phyloP scores from a whole-genome alignment of 176 grass and related monocot genomes.

The Stipa capillata region DNA sequence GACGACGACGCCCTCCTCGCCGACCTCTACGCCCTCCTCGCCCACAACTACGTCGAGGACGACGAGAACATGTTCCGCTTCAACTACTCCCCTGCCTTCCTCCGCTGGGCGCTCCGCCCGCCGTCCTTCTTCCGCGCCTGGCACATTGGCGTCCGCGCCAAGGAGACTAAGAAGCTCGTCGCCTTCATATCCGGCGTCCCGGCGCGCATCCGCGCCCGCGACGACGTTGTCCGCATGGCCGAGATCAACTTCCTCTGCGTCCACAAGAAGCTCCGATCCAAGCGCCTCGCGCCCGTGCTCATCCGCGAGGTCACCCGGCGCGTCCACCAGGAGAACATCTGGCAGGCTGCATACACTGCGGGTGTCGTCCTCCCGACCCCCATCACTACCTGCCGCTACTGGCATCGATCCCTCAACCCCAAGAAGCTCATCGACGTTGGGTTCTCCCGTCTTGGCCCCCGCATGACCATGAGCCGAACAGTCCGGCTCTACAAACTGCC shows the following conservation, averaged over 20 bases:
- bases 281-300: constrained; percentile 96
- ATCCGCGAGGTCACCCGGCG: constrained; percentile 95
- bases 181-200: constrained; percentile 95
- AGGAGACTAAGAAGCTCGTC: constrained; percentile 80
- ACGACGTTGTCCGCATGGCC: constrained; percentile 81
- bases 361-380: constrained; percentile 89
- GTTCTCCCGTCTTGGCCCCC: constrained; percentile 75
- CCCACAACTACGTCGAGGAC: constrained; percentile 97
- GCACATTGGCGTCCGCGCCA: constrained; percentile 99
- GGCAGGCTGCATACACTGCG: constrained; percentile 97
- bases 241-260: constrained; percentile 99
- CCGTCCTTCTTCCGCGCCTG: constrained; percentile 82
- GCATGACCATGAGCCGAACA: constrained; percentile 98
- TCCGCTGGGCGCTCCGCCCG: constrained; percentile 89
- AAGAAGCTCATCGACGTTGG: constrained; percentile 97
- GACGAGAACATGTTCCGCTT: constrained; percentile 99
- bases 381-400: constrained; percentile 94
- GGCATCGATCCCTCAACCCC: constrained; percentile 91
- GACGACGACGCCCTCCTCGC: constrained; percentile 67
- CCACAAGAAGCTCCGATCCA: constrained; percentile 99
- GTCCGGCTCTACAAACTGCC: constrained; percentile 94
- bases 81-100: constrained; percentile 94
- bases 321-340: constrained; percentile 94
- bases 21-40: constrained; percentile 86
- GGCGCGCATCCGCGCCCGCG: constrained; percentile 74